A percentile compares a stretch with the other conserved stretches of the same genome.
These are phyloP conservation scores for Musa troglodytarum DNA, from an alignment of 176 grass and related monocot species.

Conservation along the genomic window DNA sequence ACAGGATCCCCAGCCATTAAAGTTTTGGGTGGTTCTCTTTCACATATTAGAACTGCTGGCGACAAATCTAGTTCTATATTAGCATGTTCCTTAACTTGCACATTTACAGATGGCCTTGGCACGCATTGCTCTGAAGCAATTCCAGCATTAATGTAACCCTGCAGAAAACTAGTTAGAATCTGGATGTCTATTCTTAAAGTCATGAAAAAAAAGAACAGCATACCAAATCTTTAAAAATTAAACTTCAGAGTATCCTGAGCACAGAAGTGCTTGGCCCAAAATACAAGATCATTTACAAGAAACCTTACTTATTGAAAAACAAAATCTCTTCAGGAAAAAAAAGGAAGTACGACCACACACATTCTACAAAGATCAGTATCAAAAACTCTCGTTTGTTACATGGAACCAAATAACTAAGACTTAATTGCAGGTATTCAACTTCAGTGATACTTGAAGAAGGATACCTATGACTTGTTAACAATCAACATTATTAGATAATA, in stretches of 20 bases:
- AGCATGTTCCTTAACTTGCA: conserved; percentile 17
- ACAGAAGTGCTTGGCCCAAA: not conserved
- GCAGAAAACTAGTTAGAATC: conserved; percentile 5
- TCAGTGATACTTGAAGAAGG: not conserved
- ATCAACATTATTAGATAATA: not conserved
- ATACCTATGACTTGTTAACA: not conserved
- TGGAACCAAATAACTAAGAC: not conserved
- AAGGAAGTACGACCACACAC: not conserved
- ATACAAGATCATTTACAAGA: not conserved
- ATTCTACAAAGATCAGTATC: not conserved
- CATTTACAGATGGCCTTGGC: conserved; percentile 18
- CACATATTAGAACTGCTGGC: conserved; percentile 21
- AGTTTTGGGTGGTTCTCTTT: conserved; percentile 13
- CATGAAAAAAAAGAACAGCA: not conserved
- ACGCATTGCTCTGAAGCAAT: conserved; percentile 47
- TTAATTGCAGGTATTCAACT: no score
- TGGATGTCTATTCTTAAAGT: not conserved
- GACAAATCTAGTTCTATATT: conserved; percentile 25
- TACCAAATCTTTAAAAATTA: not conserved
- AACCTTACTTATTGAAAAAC: not conserved
- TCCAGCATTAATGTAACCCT: conserved; percentile 99
- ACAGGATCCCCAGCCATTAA: not conserved
- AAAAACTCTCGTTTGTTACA: not conserved
- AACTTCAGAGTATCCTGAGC: not conserved
- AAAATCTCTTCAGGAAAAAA: not conserved